These are phyloP conservation scores for Epichloe bromicola DNA, from an alignment of 2,329 filamentous ascomycete genomes.

Conservation along the genomic window DNA sequence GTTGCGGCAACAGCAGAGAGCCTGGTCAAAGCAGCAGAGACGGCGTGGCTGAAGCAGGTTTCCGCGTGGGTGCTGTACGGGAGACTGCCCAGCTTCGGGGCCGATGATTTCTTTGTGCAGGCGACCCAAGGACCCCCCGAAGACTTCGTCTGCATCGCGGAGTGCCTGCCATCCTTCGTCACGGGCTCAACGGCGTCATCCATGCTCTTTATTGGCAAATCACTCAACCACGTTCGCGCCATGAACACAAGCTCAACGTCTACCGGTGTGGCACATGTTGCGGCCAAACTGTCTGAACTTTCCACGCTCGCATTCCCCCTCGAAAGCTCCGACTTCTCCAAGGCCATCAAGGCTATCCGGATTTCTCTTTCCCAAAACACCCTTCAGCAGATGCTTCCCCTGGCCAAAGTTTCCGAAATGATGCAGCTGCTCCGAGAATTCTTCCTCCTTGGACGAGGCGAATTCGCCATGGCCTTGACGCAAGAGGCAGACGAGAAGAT, in stretches of 20 bases:
- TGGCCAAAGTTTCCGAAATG: slow-evolving; percentile 62
- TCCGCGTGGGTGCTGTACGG: slow-evolving; percentile 89
- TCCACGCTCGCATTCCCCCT: slow-evolving; percentile 61
- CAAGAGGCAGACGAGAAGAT: slow-evolving; percentile 73
- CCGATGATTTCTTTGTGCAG: slow-evolving; percentile 77
- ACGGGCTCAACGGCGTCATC: slow-evolving; percentile 61
- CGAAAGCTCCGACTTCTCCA: slow-evolving; percentile 55
- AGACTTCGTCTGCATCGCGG: slow-evolving; percentile 45
- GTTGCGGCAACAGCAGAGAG: slow-evolving; percentile 65
- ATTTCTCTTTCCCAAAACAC: slow-evolving; percentile 73
- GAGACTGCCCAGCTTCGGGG: slow-evolving; percentile 62
- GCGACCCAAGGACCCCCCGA: slow-evolving; percentile 27
- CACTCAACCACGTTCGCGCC: slow-evolving; percentile 68
- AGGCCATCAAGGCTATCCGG: slow-evolving; percentile 62
- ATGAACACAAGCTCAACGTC: slow-evolving; percentile 32
- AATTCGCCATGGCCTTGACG: slow-evolving; percentile 81
- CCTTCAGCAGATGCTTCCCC: slow-evolving; percentile 62
- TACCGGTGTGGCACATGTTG: slow-evolving; percentile 45
- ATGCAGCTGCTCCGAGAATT: slow-evolving; percentile 72
- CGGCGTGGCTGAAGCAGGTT: slow-evolving; percentile 81
- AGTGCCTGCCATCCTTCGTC: slow-evolving; percentile 68
- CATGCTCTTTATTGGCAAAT: slow-evolving; percentile 82
- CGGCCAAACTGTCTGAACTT: slow-evolving; percentile 56
- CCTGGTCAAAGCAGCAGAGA: slow-evolving; percentile 68
- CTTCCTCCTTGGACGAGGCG: slow-evolving; percentile 74